A percentile compares a stretch with the other conserved stretches of the same genome.
Conservation (phyloP, 2,329 filamentous ascomycete genomes). For the Fusarium sp. region DNA sequence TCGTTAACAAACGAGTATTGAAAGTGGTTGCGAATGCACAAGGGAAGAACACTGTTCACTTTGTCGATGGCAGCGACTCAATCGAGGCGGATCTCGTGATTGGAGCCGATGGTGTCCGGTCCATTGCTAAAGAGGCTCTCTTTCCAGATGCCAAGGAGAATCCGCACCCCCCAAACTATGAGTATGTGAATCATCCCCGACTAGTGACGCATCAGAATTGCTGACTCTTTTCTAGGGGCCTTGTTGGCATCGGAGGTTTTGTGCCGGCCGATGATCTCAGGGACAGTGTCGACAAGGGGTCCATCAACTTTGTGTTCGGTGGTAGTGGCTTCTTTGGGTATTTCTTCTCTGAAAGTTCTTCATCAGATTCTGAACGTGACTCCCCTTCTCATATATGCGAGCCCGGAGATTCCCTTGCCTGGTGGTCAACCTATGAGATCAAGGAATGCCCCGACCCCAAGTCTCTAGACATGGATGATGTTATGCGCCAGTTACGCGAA, state of each 20-base stretch:
- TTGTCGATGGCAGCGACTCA: constrained; percentile 35
- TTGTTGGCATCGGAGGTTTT: constrained; percentile 25
- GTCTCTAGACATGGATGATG: constrained; percentile 12
- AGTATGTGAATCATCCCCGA: constrained; percentile 23
- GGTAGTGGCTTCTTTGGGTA: constrained; percentile 20
- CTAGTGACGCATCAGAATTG: too few relatives aligned
- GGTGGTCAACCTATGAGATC: constrained; percentile 27
- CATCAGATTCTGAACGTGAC: constrained; percentile 3
- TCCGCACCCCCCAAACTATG: constrained; percentile 39
- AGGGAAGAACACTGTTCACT: constrained; percentile 33
- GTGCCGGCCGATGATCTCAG: neutral
- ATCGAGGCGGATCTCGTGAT: constrained; percentile 42
- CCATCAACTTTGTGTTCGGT: constrained; percentile 23
- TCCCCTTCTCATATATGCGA: constrained; percentile 21
- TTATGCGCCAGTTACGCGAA: constrained; percentile 8
- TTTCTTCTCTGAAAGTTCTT: constrained; percentile 17
- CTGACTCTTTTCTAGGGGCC: constrained; percentile 8
- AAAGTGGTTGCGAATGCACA: constrained; percentile 26
- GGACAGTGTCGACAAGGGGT: constrained; percentile 14
- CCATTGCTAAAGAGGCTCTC: constrained; percentile 33
- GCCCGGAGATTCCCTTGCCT: constrained; percentile 13
- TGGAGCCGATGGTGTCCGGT: constrained; percentile 42
- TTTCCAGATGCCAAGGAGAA: constrained; percentile 37
- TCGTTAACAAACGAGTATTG: constrained; percentile 37
- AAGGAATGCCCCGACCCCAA: constrained; percentile 17